Percentiles rank a stretch among this genome's conserved stretches.
These are phyloP conservation scores for Wilcoxina mikolae DNA, from an alignment of 495 filamentous ascomycete species.

Conservation along the genomic window DNA sequence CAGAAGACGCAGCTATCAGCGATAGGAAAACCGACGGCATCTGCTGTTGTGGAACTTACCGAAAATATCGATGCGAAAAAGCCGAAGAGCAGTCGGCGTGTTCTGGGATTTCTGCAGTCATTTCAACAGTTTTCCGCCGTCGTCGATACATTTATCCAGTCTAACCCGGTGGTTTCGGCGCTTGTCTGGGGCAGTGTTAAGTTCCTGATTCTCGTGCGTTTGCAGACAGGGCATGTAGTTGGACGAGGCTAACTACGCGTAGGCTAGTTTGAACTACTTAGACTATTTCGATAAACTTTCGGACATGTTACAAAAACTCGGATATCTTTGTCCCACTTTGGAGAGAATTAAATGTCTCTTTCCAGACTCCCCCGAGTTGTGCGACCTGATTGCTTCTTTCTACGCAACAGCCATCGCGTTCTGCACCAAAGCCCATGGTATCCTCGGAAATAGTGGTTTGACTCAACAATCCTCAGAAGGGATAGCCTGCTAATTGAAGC, in stretches of 20 bases:
- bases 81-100: neutral
- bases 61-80: constrained; percentile 6
- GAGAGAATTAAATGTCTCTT: constrained; percentile 5
- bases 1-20: too few relatives aligned
- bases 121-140: constrained; percentile 9
- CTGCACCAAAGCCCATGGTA: constrained; percentile 7
- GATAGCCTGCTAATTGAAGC: too few relatives aligned
- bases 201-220: constrained; percentile 12
- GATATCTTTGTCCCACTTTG: constrained; percentile 5
- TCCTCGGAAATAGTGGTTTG: constrained; percentile 11
- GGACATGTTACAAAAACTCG: constrained; percentile 3
- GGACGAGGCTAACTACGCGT: neutral
- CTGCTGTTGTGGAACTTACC: constrained; percentile 4
- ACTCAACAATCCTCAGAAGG: too few relatives aligned
- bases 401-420: constrained; percentile 7
- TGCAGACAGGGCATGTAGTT: too few relatives aligned
- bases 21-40: too few relatives aligned
- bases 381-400: constrained; percentile 8
- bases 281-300: constrained; percentile 14
- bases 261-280: constrained; percentile 7
- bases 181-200: constrained; percentile 18
- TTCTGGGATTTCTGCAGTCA: constrained; percentile 11
- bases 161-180: constrained; percentile 7
- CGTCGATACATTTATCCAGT: constrained; percentile 8
- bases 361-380: constrained; percentile 5